Conservation (phyloP, 2,329 filamentous ascomycete species). For the Hymenoscyphus fructigenus region DNA sequence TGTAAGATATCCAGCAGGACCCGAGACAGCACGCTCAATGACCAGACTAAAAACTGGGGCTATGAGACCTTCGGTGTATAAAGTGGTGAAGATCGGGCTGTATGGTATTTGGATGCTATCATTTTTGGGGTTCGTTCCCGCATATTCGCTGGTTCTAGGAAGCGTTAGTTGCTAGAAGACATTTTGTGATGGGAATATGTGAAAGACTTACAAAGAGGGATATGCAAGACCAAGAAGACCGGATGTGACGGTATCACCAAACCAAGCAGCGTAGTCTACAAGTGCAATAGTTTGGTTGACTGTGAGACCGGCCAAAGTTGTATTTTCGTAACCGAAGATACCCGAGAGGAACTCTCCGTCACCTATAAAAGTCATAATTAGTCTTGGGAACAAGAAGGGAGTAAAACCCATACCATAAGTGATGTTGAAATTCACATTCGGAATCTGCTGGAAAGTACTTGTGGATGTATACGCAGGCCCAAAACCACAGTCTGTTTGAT, state of each 20-base stretch:
- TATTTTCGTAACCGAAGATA: background rate
- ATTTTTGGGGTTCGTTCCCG: too few relatives aligned
- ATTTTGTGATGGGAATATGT: too few relatives aligned
- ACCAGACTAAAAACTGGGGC: slow-evolving; percentile 49
- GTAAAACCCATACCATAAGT: background rate
- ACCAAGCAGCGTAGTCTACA: slow-evolving; percentile 43
- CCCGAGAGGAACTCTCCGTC: background rate
- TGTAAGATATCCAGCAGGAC: slow-evolving; percentile 45
- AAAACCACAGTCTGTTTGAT: background rate
- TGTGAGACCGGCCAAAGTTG: slow-evolving; percentile 44
- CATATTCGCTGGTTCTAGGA: too few relatives aligned
- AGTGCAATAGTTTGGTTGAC: slow-evolving; percentile 48
- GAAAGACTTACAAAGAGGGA: slow-evolving; percentile 38
- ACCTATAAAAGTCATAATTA: background rate
- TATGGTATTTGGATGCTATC: slow-evolving; percentile 35
- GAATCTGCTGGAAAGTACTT: background rate
- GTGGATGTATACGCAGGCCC: background rate
- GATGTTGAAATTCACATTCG: background rate
- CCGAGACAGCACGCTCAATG: slow-evolving; percentile 38
- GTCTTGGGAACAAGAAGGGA: too few relatives aligned
- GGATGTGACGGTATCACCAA: slow-evolving; percentile 45
- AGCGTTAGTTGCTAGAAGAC: too few relatives aligned
- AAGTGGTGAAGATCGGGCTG: slow-evolving; percentile 48
- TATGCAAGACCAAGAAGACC: slow-evolving; percentile 53
- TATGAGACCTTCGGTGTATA: slow-evolving; percentile 45